Percentiles rank a stretch among this genome's conserved stretches.
These are phyloP conservation scores for Parasitella parasitica DNA, from an alignment of 371 early-diverging fungal species.

Conservation along the genomic window DNA sequence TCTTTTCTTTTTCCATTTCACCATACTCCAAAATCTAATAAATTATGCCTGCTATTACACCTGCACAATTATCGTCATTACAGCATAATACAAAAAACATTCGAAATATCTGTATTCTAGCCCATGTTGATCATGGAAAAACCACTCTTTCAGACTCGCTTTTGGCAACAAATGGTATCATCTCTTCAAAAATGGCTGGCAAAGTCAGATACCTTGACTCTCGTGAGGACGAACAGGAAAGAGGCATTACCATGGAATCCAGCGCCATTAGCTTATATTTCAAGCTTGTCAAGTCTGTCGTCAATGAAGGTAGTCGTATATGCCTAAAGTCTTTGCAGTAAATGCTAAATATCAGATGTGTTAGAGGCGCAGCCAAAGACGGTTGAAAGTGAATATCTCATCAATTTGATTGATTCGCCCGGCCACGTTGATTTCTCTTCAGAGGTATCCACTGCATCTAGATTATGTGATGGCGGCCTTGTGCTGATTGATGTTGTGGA, in stretches of 20 bases:
- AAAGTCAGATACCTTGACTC: slow-evolving; percentile 98
- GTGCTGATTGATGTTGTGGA: slow-evolving; percentile 98
- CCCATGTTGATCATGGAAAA: slow-evolving; percentile 99
- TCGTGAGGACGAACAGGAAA: slow-evolving; percentile 98
- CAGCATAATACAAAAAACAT: slow-evolving; percentile 70
- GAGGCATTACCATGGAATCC: slow-evolving; percentile 99
- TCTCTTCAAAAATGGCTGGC: slow-evolving; percentile 95
- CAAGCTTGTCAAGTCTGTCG: slow-evolving; percentile 54
- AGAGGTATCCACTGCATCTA: slow-evolving; percentile 95
- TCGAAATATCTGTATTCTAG: slow-evolving; percentile 96
- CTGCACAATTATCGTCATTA: slow-evolving; percentile 59
- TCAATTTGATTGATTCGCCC: slow-evolving; percentile 99
- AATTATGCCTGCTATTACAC: slow-evolving; percentile 65
- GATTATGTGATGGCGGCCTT: slow-evolving; percentile 96
- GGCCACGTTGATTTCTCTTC: slow-evolving; percentile 99
- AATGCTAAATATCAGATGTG: neutral
- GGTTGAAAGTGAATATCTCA: slow-evolving; percentile 72
- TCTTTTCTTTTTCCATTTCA: neutral
- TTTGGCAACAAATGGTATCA: slow-evolving; percentile 96
- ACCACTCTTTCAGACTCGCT: slow-evolving; percentile 99
- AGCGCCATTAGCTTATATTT: slow-evolving; percentile 94
- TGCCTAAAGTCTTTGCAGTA: neutral
- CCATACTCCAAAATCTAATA: neutral
- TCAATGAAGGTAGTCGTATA: slow-evolving; percentile 14
- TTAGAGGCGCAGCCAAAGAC: slow-evolving; percentile 19